Base-by-base conservation (phyloP, 1,284 basidiomycete genomes). In the Cutaneotrichosporon cavernicola region DNA sequence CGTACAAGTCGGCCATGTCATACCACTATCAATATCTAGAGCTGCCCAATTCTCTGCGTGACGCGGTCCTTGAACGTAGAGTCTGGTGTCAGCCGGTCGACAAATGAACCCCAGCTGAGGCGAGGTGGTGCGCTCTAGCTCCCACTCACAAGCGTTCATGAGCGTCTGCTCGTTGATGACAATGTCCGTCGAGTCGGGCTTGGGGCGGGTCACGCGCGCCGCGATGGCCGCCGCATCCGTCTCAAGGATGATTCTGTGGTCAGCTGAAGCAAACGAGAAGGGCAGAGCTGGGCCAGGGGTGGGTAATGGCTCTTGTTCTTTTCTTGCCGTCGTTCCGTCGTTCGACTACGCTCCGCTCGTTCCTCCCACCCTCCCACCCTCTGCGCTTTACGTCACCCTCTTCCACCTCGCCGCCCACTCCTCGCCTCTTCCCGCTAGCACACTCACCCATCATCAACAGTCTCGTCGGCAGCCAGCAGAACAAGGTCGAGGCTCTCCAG, bases 101-200 rank as follows among this genome's bases (percentile, higher is more conserved):
- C 14, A 22, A 5, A 26, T 1, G 26, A 26, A 26, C n/a, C 3
- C 4, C 14, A 43, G 36, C 21, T 32, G 51, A 30, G 31, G 18
- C 7, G 18, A 5, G 43, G 18, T 18, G 14, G 16, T 8, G 40
- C 40, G 40, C 40, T 18, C 16, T 6, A 43, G 10, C 40, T 13
- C 26, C 13, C n/a, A 78, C 78, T 70, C 63, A 78, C 81, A 92
- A 43, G 92, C 92, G 75, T 85, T 93, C 86, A 96, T 85, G 67
- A 97, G 85, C 5, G 92, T 96, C 82, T 98, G 94, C 82, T 99
- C 97, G 84, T 98, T 99, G 85, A 99, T 97, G 68, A 97, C 91
- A 70, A 99, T 97, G 74, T 98, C 95, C 49, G 90, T 90, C 61
- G 92, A 90, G 80, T 99, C 97, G 21, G 95, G 89, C 73, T 88